phyloP scores from a whole-genome alignment of 208 protist genomes.

The Crithidia brevicula region DNA sequence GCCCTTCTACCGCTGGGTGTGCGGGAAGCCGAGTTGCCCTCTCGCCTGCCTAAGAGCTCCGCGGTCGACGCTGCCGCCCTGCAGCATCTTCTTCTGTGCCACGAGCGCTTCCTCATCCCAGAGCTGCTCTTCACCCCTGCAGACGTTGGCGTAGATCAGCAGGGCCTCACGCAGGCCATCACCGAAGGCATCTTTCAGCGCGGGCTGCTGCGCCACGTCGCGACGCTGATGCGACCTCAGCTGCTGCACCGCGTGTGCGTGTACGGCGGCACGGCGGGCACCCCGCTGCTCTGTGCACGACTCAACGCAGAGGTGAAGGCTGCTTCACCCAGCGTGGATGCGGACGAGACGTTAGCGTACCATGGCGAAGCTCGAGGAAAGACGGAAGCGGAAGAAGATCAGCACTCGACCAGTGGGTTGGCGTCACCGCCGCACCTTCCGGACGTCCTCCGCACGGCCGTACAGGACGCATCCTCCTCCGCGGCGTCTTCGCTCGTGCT shows the following conservation, averaged over 20 bases:
- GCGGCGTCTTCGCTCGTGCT: slow-evolving; percentile 25
- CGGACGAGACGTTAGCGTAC: neutral
- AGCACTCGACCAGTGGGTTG: neutral
- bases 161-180: slow-evolving; percentile 60
- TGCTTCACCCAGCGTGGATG: neutral
- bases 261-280: slow-evolving; percentile 56
- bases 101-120: slow-evolving; percentile 78
- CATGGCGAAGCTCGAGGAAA: too few relatives aligned
- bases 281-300: slow-evolving; percentile 45
- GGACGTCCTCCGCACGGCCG: neutral
- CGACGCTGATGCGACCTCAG: slow-evolving; percentile 33
- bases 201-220: slow-evolving; percentile 41
- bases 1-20: slow-evolving; percentile 73
- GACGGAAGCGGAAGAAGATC: neutral
- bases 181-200: slow-evolving; percentile 46
- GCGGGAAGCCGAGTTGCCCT: slow-evolving; percentile 44
- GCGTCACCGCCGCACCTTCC: slow-evolving; percentile 4
- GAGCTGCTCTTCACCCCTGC: slow-evolving; percentile 81
- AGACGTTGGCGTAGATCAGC: slow-evolving; percentile 64
- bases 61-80: slow-evolving; percentile 13
- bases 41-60: slow-evolving; percentile 29
- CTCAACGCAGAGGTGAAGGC: slow-evolving; percentile 47
- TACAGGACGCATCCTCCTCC: neutral
- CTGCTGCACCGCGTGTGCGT: slow-evolving; percentile 52
- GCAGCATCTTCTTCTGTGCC: slow-evolving; percentile 52